Conservation (phyloP, 1,284 basidiomycete genomes). For the Vanrija pseudolonga region DNA sequence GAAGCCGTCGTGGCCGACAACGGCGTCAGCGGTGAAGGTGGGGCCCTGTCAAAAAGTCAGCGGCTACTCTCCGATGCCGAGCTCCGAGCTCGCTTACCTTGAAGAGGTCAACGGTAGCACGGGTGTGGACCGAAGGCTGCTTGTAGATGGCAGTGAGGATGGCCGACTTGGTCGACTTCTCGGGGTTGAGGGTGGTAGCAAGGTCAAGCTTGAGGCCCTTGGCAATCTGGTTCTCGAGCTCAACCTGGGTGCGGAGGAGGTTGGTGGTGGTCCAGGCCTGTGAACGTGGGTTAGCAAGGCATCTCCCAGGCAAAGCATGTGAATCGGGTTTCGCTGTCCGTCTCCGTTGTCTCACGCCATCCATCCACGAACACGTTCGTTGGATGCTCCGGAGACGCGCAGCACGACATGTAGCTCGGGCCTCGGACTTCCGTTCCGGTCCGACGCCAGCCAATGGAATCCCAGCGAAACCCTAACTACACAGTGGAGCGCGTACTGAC, state of each 20-base stretch:
- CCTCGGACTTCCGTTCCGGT: neutral
- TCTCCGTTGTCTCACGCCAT: too few species aligned
- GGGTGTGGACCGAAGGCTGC: constrained; percentile 92
- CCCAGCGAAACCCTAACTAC: neutral
- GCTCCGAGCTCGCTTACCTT: too few species aligned
- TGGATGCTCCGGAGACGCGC: too few species aligned
- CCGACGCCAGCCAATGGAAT: neutral
- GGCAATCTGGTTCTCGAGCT: constrained; percentile 96
- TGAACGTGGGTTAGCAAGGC: neutral
- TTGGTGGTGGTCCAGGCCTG: constrained; percentile 90
- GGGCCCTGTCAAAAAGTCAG: constrained; percentile 71
- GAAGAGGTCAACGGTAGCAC: constrained; percentile 88
- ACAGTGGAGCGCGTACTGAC: constrained; percentile 22
- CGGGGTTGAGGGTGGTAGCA: constrained; percentile 76
- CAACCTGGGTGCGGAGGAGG: constrained; percentile 79
- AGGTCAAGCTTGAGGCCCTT: constrained; percentile 97
- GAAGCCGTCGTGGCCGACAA: constrained; percentile 96
- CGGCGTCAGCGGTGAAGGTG: constrained; percentile 92
- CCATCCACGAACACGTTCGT: neutral
- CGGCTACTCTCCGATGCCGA: neutral
- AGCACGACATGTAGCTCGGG: neutral
- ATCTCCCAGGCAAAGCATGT: neutral
- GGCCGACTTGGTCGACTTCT: constrained; percentile 67
- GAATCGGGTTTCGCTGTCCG: neutral
- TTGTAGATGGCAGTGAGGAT: constrained; percentile 84